Evolutionary conservation across 768 basidiomycete species (phyloP).

Genomic region (Dentipellis sp.): DNA sequence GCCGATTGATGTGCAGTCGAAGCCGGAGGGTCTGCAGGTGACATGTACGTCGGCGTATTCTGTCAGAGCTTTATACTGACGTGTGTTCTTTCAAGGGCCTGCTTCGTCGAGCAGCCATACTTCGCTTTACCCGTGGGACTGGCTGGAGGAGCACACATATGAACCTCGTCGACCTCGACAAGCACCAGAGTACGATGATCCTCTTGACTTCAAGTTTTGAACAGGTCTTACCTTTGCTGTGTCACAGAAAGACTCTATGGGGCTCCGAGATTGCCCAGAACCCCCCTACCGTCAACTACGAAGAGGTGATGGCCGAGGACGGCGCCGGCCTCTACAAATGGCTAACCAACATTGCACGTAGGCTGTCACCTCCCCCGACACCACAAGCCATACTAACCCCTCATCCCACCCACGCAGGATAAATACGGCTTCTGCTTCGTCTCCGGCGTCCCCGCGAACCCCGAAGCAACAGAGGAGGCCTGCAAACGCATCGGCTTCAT

Average conservation of each 20-base stretch:
- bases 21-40: slow-evolving; percentile 57
- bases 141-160: slow-evolving; percentile 73
- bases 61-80: not conserved
- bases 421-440: slow-evolving; percentile 87
- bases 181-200: not conserved
- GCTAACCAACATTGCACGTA: slow-evolving; percentile 68
- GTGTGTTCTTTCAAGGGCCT: slow-evolving; percentile 28
- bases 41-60: slow-evolving; percentile 45
- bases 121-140: slow-evolving; percentile 85
- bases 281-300: slow-evolving; percentile 67
- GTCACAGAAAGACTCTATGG: slow-evolving; percentile 66
- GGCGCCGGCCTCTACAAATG: slow-evolving; percentile 69
- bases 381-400: not conserved
- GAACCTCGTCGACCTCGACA: slow-evolving; percentile 38
- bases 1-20: slow-evolving; percentile 49
- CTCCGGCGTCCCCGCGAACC: slow-evolving; percentile 66
- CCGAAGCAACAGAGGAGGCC: slow-evolving; percentile 79
- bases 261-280: slow-evolving; percentile 62
- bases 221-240: not conserved
- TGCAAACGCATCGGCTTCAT: slow-evolving; percentile 76
- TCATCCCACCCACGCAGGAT: slow-evolving; percentile 39
- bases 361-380: not conserved
- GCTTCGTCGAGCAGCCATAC: slow-evolving; percentile 51
- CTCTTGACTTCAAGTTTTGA: no score
- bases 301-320: slow-evolving; percentile 59